Conservation (phyloP, 2,329 filamentous ascomycete species). For the Dryadomyces quercus-mongolicae region DNA sequence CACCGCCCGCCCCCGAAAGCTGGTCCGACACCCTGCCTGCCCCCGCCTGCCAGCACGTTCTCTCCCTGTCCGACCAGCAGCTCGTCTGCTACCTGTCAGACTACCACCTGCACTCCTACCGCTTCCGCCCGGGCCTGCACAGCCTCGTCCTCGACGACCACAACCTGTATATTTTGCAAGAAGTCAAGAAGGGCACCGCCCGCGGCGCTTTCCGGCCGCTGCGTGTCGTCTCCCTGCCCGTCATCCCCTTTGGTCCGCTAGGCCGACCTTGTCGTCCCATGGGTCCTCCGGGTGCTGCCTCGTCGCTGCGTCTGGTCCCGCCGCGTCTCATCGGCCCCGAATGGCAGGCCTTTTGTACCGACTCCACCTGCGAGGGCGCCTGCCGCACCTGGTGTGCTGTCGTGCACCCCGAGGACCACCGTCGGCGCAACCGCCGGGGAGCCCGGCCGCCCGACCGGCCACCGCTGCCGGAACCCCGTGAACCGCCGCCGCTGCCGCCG, state of each 20-base stretch:
- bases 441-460: too few species aligned
- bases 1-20: background rate
- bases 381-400: slow-evolving; percentile 2
- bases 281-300: background rate
- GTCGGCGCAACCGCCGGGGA: background rate
- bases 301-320: background rate
- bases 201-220: slow-evolving; percentile 35
- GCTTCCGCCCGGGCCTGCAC: slow-evolving; percentile 43
- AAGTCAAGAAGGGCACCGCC: slow-evolving; percentile 35
- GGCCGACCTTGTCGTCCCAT: too few species aligned
- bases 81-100: slow-evolving; percentile 8
- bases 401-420: background rate
- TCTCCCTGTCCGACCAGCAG: background rate
- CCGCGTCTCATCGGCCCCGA: slow-evolving; percentile 28
- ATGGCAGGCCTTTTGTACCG: slow-evolving; percentile 35
- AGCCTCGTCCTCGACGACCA: slow-evolving; percentile 35
- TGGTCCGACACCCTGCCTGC: too few species aligned
- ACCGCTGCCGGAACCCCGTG: background rate
- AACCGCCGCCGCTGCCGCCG: background rate
- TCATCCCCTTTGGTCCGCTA: slow-evolving; percentile 17
- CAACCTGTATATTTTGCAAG: slow-evolving; percentile 44
- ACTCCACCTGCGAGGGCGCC: background rate
- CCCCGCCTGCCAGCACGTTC: background rate
- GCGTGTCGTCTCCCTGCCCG: slow-evolving; percentile 39
- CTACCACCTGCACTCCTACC: slow-evolving; percentile 33